phyloP scores from a whole-genome alignment of 2,329 filamentous ascomycete species.

The Nothophoma quercina region DNA sequence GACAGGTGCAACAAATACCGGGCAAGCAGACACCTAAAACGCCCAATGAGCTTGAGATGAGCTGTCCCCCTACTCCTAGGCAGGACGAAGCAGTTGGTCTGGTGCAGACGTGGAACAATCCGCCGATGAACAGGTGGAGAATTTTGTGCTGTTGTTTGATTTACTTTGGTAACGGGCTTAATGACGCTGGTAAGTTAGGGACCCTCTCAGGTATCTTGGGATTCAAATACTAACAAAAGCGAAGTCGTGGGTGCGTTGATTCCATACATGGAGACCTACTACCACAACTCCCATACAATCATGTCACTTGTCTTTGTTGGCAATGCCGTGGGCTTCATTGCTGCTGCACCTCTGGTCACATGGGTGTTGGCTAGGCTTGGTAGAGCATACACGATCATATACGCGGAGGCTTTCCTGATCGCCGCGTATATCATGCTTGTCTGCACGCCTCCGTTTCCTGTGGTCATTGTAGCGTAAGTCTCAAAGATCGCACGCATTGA shows the following conservation, averaged over 20 bases:
- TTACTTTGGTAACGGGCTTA: conserved; percentile 74
- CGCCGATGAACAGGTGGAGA: conserved; percentile 73
- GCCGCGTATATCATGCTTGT: conserved; percentile 71
- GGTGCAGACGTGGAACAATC: conserved; percentile 65
- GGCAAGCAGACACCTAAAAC: conserved; percentile 40
- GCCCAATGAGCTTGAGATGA: conserved; percentile 61
- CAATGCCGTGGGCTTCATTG: conserved; percentile 78
- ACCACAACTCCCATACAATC: conserved; percentile 76
- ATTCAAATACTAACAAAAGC: conserved; percentile 16
- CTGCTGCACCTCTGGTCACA: conserved; percentile 74
- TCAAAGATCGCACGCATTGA: not conserved
- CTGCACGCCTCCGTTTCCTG: conserved; percentile 72
- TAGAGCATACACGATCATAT: conserved; percentile 68
- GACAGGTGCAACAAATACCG: conserved; percentile 16
- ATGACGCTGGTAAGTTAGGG: conserved; percentile 65
- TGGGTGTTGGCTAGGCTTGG: conserved; percentile 68
- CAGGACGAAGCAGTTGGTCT: conserved; percentile 53
- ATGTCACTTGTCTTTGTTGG: conserved; percentile 85
- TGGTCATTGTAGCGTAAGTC: conserved; percentile 63
- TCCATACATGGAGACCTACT: conserved; percentile 80
- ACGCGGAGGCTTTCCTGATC: conserved; percentile 65
- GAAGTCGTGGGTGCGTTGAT: conserved; percentile 75
- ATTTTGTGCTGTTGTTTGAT: conserved; percentile 70
- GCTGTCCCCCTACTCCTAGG: conserved; percentile 59
- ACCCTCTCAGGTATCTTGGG: not conserved